Evolutionary conservation across 495 filamentous ascomycete species (phyloP).

Genomic region (Rostrohypoxylon terebratum): DNA sequence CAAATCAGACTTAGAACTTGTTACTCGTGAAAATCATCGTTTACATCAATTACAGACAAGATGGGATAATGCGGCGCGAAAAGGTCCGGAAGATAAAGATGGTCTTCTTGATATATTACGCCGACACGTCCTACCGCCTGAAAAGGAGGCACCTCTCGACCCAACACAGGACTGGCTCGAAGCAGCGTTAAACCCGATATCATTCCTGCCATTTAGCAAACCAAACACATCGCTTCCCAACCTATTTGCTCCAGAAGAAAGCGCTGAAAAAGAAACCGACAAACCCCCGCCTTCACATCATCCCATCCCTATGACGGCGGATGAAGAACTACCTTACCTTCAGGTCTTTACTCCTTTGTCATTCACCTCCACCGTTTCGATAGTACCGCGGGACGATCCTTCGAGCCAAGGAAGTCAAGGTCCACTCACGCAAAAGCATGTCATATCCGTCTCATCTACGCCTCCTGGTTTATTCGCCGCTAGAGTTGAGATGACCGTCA

Average conservation of each 20-base stretch:
- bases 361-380: conserved; percentile 62
- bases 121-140: conserved; percentile 54
- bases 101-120: conserved; percentile 54
- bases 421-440: conserved; percentile 56
- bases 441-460: conserved; percentile 52
- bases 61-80: not conserved
- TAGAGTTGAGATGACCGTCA: conserved; percentile 60
- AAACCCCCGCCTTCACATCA: conserved; percentile 61
- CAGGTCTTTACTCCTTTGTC: conserved; percentile 66
- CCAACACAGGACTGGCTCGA: conserved; percentile 51
- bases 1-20: conserved; percentile 52
- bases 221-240: conserved; percentile 27
- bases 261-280: conserved; percentile 23
- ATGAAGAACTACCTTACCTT: conserved; percentile 68
- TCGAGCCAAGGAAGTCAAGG: conserved; percentile 40
- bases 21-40: conserved; percentile 55
- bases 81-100: conserved; percentile 44
- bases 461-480: conserved; percentile 59
- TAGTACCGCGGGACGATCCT: conserved; percentile 48
- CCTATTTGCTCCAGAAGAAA: conserved; percentile 21
- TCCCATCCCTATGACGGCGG: conserved; percentile 61
- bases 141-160: conserved; percentile 42
- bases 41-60: conserved; percentile 46
- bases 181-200: conserved; percentile 58
- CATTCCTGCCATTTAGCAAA: conserved; percentile 64